Conservation (phyloP, 75 land plant species). For the Pinus taeda region DNA sequence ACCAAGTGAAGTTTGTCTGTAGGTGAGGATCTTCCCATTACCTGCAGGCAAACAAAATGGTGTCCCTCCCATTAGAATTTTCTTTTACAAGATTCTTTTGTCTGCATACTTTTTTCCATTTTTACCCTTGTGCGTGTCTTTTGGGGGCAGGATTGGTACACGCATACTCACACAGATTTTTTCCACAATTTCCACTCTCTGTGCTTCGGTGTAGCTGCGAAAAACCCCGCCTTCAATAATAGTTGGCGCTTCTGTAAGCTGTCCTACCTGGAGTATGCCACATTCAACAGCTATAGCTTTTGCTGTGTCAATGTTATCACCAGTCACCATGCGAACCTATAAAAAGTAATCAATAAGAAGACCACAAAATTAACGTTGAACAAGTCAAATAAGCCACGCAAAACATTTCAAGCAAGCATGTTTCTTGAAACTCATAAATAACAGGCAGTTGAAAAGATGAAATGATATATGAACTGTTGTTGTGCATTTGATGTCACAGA, state of each 20-base stretch:
- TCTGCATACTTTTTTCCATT: constrained; percentile 32
- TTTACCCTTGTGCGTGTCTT: neutral
- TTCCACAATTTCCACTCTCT: constrained; percentile 43
- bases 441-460: too few relatives aligned
- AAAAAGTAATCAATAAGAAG: neutral
- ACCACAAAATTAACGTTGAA: neutral
- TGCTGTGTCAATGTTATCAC: constrained; percentile 92
- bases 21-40: constrained; percentile 98
- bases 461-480: too few relatives aligned
- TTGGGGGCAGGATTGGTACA: neutral
- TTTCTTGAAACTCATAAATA: too few relatives aligned
- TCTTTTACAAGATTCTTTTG: constrained; percentile 60
- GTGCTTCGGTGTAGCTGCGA: constrained; percentile 45
- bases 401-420: too few relatives aligned
- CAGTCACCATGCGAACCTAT: constrained; percentile 98
- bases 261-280: constrained; percentile 57
- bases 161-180: constrained; percentile 37
- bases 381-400: neutral
- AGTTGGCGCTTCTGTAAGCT: constrained; percentile 17
- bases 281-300: constrained; percentile 96
- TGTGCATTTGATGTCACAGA: too few relatives aligned
- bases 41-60: constrained; percentile 31
- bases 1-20: constrained; percentile 90
- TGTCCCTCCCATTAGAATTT: constrained; percentile 32
- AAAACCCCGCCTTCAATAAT: constrained; percentile 84